Conservation (phyloP, 2,329 filamentous ascomycete genomes). For the Sclerotinia subarctica region DNA sequence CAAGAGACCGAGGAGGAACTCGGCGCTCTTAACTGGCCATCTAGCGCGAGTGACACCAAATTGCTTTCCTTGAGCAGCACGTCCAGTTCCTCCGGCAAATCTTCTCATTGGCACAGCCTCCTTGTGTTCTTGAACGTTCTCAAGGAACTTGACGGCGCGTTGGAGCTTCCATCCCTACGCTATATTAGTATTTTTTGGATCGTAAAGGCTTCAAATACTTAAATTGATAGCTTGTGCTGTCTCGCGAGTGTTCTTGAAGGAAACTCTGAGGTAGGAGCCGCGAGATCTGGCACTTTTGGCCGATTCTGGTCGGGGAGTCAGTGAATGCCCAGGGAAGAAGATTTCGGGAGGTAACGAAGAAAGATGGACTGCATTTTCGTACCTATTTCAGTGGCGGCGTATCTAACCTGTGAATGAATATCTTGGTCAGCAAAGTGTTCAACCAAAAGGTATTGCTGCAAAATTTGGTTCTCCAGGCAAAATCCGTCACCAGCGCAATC, state of each 20-base stretch:
- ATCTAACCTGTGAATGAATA: constrained; percentile 68
- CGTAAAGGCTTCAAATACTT: neutral
- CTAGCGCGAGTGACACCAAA: constrained; percentile 97
- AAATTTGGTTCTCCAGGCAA: neutral
- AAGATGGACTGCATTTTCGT: neutral
- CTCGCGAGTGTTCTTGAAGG: constrained; percentile 96
- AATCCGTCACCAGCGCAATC: neutral
- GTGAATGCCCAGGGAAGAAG: constrained; percentile 56
- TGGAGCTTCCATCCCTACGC: constrained; percentile 19
- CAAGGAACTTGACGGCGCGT: constrained; percentile 78
- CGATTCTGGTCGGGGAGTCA: constrained; percentile 1
- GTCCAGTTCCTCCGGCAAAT: constrained; percentile 93
- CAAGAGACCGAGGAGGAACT: constrained; percentile 95
- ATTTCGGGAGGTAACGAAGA: constrained; percentile 43
- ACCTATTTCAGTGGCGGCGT: constrained; percentile 61
- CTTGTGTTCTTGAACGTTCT: constrained; percentile 96
- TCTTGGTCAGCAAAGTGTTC: neutral
- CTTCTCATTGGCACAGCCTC: constrained; percentile 98
- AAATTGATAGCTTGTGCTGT: constrained; percentile 96
- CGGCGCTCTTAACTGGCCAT: constrained; percentile 99
- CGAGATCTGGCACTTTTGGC: constrained; percentile 96
- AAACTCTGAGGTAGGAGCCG: constrained; percentile 97
- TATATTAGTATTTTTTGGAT: neutral
- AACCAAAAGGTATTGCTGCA: neutral
- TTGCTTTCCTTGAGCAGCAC: constrained; percentile 97